A percentile compares a stretch with the other conserved stretches of the same genome.
Evolutionary conservation across 345 rosid genomes (phyloP).

Genomic region (Rubroshorea leprosula): DNA sequence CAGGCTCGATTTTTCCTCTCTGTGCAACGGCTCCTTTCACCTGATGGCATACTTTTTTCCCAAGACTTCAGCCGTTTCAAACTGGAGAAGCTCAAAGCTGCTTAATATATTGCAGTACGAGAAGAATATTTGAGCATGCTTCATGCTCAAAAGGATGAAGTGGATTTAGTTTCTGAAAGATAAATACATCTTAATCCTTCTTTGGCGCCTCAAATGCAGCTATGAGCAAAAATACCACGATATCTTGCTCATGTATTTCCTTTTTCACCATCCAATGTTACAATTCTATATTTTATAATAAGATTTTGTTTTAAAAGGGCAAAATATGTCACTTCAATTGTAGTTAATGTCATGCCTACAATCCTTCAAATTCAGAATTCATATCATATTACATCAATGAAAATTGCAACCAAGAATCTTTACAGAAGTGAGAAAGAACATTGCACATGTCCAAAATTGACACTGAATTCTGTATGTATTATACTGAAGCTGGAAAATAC

Average conservation of each 20-base stretch:
- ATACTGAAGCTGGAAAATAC: neutral
- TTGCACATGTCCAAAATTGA: neutral
- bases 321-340: no score
- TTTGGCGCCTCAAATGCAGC: no score
- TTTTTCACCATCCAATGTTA: no score
- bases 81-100: conserved; percentile 6
- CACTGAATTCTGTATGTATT: neutral
- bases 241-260: neutral
- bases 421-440: no score
- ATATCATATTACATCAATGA: no score
- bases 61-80: conserved; percentile 19
- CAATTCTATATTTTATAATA: neutral
- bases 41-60: conserved; percentile 35
- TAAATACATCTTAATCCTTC: no score
- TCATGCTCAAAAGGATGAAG: neutral
- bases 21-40: conserved; percentile 43
- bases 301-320: no score
- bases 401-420: neutral
- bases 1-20: conserved; percentile 52
- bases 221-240: no score
- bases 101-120: neutral
- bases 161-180: neutral
- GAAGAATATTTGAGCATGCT: neutral
- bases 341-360: no score
- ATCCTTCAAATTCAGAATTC: neutral